phyloP scores from a whole-genome alignment of 2,329 filamentous ascomycete species.

The Diaporthe longicolla region DNA sequence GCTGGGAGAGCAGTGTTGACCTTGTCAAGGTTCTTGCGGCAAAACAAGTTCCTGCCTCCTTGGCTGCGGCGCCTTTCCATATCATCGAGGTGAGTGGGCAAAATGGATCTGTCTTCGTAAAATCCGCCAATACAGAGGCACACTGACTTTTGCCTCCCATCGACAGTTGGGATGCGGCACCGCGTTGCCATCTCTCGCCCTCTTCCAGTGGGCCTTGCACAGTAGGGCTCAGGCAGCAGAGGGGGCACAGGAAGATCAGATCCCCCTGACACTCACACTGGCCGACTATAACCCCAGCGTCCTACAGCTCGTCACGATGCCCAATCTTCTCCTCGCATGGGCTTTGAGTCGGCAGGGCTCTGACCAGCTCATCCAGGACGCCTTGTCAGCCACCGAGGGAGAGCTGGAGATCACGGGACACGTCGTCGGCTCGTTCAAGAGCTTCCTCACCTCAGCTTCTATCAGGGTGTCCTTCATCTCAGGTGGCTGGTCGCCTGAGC shows the following conservation, averaged over 20 bases:
- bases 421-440: constrained; percentile 71
- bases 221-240: constrained; percentile 36
- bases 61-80: constrained; percentile 55
- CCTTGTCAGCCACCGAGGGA: constrained; percentile 63
- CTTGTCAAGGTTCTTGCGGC: constrained; percentile 76
- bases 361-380: constrained; percentile 57
- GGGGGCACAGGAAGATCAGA: constrained; percentile 39
- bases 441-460: constrained; percentile 62
- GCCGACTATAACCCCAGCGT: constrained; percentile 87
- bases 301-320: constrained; percentile 82
- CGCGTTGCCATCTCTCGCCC: constrained; percentile 78
- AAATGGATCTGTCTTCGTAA: constrained; percentile 17
- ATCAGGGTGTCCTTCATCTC: constrained; percentile 78
- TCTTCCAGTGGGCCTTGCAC: constrained; percentile 73
- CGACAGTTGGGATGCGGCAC: constrained; percentile 82
- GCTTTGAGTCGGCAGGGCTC: constrained; percentile 60
- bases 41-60: constrained; percentile 54
- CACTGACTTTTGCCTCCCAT: constrained; percentile 43
- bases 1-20: constrained; percentile 89
- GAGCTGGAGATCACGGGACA: constrained; percentile 75
- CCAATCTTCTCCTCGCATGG: constrained; percentile 83
- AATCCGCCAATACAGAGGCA: constrained; percentile 36
- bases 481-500: constrained; percentile 78
- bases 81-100: constrained; percentile 67
- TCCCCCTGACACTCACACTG: constrained; percentile 72